These are phyloP conservation scores for Vitis cinerea DNA, from an alignment of 164 flowering plant genomes.

Conservation along the genomic window DNA sequence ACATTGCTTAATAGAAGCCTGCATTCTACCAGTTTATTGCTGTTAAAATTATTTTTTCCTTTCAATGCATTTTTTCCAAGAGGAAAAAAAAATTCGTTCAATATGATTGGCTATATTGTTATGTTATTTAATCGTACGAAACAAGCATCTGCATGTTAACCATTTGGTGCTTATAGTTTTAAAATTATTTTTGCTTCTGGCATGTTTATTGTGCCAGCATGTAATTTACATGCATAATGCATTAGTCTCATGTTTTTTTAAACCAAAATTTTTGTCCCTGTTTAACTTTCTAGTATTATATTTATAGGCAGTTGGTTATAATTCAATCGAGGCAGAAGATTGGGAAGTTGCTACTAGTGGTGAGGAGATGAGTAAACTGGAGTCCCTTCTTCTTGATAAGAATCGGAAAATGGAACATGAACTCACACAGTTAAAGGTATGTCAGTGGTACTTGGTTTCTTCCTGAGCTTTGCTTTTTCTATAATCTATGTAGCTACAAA, in stretches of 20 bases:
- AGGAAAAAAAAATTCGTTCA: too few species aligned
- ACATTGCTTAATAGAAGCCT: not conserved
- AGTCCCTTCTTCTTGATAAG: constrained; percentile 93
- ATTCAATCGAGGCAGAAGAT: constrained; percentile 97
- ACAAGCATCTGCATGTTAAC: not conserved
- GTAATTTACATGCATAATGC: not conserved
- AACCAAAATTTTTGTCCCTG: not conserved
- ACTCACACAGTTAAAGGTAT: constrained; percentile 92
- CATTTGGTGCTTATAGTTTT: not conserved
- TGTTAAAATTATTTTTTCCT: too few species aligned
- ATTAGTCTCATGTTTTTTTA: not conserved
- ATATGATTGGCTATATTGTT: too few species aligned
- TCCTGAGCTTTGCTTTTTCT: constrained; percentile 2
- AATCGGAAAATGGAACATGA: constrained; percentile 97
- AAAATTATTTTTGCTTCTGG: not conserved
- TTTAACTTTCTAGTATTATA: constrained; percentile 6
- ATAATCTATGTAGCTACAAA: not conserved
- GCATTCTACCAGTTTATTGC: not conserved
- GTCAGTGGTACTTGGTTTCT: not conserved
- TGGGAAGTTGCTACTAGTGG: constrained; percentile 98
- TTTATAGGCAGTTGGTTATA: constrained; percentile 94
- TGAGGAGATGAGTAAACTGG: constrained; percentile 98
- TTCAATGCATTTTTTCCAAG: too few species aligned
- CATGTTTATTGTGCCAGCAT: not conserved
- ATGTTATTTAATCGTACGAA: not conserved